These are phyloP conservation scores for Volvariella volvacea DNA, from an alignment of 1,284 basidiomycete species.

Conservation along the genomic window DNA sequence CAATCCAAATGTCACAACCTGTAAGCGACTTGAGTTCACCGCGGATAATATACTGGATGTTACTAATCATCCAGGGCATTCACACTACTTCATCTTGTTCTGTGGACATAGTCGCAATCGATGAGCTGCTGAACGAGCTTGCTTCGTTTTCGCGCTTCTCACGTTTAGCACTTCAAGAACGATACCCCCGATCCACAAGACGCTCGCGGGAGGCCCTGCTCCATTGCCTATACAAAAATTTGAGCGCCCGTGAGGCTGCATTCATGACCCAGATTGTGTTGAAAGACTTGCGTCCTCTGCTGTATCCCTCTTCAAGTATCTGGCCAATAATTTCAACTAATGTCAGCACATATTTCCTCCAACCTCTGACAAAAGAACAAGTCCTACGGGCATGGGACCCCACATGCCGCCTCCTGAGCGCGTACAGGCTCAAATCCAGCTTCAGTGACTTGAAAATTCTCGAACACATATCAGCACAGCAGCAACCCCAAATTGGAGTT, in stretches of 20 bases:
- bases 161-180: conserved; percentile 28
- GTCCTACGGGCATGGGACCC: conserved; percentile 74
- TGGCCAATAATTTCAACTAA: conserved; percentile 39
- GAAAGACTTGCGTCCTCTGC: conserved; percentile 72
- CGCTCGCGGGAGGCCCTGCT: conserved; percentile 39
- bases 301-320: conserved; percentile 59
- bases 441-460: conserved; percentile 50
- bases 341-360: conserved; percentile 50
- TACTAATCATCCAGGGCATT: neutral
- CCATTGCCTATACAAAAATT: conserved; percentile 40
- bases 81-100: conserved; percentile 13
- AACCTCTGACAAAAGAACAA: conserved; percentile 49
- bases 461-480: conserved; percentile 21
- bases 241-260: conserved; percentile 55
- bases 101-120: conserved; percentile 44
- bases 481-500: conserved; percentile 42
- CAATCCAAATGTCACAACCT: conserved; percentile 28
- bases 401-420: conserved; percentile 41
- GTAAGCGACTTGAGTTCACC: conserved; percentile 21
- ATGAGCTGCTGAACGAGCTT: conserved; percentile 65
- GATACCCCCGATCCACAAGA: conserved; percentile 16
- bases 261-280: conserved; percentile 80
- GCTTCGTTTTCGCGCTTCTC: conserved; percentile 64
- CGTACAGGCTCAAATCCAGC: conserved; percentile 49
- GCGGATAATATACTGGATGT: neutral